Evolutionary conservation across 495 filamentous ascomycete genomes (phyloP).

Genomic region (Daldinia bambusicola): DNA sequence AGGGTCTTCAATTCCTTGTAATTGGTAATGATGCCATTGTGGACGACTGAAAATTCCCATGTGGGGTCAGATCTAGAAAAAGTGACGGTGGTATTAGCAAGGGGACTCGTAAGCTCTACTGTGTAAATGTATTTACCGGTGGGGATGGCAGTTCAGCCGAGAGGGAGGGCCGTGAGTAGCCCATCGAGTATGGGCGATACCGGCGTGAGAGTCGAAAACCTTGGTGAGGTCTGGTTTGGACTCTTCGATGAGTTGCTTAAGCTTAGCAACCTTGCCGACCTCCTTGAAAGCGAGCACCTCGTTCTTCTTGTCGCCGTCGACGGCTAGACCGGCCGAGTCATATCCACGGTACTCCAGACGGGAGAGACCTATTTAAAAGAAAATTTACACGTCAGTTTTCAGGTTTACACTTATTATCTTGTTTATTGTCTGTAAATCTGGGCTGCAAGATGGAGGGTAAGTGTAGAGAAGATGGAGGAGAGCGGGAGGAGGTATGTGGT

Average conservation of each 20-base stretch:
- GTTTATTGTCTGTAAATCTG: neutral
- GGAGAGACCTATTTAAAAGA: constrained; percentile 67
- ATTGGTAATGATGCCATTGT: constrained; percentile 99
- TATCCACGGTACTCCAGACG: constrained; percentile 96
- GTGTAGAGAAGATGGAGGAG: neutral
- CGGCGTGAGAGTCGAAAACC: constrained; percentile 95
- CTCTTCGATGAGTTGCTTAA: constrained; percentile 90
- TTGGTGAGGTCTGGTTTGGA: constrained; percentile 84
- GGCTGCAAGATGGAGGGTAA: constrained; percentile 20
- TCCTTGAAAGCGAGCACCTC: constrained; percentile 98
- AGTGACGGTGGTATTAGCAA: constrained; percentile 37
- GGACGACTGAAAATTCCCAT: constrained; percentile 96
- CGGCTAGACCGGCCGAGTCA: constrained; percentile 93
- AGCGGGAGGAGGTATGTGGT: constrained; percentile 34
- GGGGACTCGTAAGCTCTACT: constrained; percentile 43
- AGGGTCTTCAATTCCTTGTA: constrained; percentile 99
- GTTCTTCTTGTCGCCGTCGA: constrained; percentile 98
- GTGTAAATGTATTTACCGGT: constrained; percentile 72
- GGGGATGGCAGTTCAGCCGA: constrained; percentile 95
- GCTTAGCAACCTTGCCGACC: constrained; percentile 96
- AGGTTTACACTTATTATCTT: constrained; percentile 1
- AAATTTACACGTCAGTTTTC: constrained; percentile 41
- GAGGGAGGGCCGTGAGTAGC: constrained; percentile 96
- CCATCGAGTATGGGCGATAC: constrained; percentile 99
- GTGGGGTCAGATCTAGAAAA: constrained; percentile 71